These are phyloP conservation scores for Oryza coarctata DNA, from an alignment of 176 grass and related monocot species.

Conservation along the genomic window DNA sequence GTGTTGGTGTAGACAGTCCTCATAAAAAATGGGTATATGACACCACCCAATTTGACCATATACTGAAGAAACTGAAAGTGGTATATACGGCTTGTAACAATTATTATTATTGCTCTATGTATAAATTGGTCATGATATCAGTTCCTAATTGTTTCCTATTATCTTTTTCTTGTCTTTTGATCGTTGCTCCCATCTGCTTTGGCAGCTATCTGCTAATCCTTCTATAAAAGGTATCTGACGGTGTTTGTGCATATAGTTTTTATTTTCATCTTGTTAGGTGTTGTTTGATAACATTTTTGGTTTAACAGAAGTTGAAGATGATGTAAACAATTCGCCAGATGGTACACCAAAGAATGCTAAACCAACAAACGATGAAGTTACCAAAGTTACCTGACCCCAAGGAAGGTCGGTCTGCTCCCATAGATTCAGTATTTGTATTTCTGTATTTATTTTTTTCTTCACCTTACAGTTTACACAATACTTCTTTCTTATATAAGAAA, in stretches of 20 bases:
- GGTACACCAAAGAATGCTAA: constrained; percentile 51
- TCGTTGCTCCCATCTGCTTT: not conserved
- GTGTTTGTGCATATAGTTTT: not conserved
- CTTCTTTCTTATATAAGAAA: constrained; percentile 78
- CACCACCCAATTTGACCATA: constrained; percentile 89
- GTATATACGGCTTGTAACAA: constrained; percentile 25
- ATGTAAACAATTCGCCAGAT: constrained; percentile 41
- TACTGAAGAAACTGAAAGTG: constrained; percentile 98
- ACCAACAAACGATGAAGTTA: constrained; percentile 40
- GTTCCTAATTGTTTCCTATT: constrained; percentile 5
- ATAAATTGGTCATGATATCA: constrained; percentile 5
- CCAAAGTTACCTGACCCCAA: constrained; percentile 77
- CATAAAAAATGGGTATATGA: constrained; percentile 88
- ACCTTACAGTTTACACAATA: not conserved
- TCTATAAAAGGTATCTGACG: constrained; percentile 50
- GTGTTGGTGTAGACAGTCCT: constrained; percentile 77
- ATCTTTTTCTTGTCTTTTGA: constrained; percentile 2
- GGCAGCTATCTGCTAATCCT: constrained; percentile 70
- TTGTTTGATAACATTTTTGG: not conserved
- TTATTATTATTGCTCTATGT: constrained; percentile 11
- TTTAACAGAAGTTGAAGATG: constrained; percentile 47
- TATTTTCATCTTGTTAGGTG: not conserved
- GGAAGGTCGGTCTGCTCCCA: constrained; percentile 62
- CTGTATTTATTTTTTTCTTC: constrained; percentile 9
- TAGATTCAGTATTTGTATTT: not conserved